Evolutionary conservation across 192 early-diverging fungal species (phyloP), one percentile per base, ranked within the genome.

Genomic region (Coemansia sp.): DNA sequence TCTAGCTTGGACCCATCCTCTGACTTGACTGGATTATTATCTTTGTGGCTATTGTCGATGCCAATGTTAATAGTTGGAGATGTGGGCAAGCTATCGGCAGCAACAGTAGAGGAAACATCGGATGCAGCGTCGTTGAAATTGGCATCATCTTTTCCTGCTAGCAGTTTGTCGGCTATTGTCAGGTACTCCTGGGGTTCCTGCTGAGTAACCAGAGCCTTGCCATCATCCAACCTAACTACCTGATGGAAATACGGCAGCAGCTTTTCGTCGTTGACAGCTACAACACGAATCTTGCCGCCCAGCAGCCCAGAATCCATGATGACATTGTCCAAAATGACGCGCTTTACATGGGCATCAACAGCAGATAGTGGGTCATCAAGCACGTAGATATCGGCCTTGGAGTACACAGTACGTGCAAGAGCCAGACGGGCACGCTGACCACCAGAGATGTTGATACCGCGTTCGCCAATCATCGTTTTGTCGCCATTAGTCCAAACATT

Each of bases 291-390:
- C 71, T 86, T 84, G 59, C 76, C 68, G 9, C 71, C 77, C 14
- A 92, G 69, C 40, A 91, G n/a, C n/a, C 77, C 73, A 61, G 69
- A 68, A n/a, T 86, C 82, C 39, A 74, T 48, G 1, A 90, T 80
- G 43, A 85, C 84, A 53, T 86, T 72, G 68, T 91, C 87, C 48
- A 91, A 77, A 43, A 91, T 89, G 65, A 87, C 85, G 10, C 84
- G 68, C 12, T 84, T 85, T 58, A 89, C 88, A 54, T 87, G 85
- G 7, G 85, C 77, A 62, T 91, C 89, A 0, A 91, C 89, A 8
- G 89, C 89, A 14, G 86, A 85, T 2, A 94, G 69, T 17, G 91
- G 90, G 61, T 93, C 92, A 67, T 88, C 91, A 38, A 89, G 83
- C 11, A 92, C 70, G 59, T 88, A 84, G 59, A 91, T 88, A 38